Conservation (phyloP, 176 grass and related monocot species). For the Triticum turgidum region DNA sequence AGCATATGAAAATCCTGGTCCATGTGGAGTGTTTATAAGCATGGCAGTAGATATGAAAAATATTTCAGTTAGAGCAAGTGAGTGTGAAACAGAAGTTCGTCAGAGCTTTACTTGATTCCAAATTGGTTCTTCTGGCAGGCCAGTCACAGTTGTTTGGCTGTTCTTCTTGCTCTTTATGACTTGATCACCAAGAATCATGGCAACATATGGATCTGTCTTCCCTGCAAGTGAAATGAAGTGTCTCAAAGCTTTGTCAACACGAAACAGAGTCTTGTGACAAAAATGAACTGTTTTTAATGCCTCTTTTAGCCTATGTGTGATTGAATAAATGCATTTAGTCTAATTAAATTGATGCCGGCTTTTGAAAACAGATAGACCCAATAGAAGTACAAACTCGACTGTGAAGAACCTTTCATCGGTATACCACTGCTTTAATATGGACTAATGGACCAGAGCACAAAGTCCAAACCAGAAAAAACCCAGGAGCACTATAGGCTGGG, state of each 20-base stretch:
- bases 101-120: slow-evolving; percentile 88
- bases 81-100: neutral
- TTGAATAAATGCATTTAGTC: no score
- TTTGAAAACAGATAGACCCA: neutral
- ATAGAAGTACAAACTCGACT: neutral
- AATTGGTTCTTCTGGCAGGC: slow-evolving; percentile 81
- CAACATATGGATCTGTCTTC: slow-evolving; percentile 96
- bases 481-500: neutral
- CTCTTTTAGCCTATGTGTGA: neutral
- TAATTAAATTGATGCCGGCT: neutral
- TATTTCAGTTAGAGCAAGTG: slow-evolving; percentile 7
- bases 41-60: neutral
- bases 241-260: neutral
- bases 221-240: slow-evolving; percentile 44
- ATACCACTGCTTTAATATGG: neutral
- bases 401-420: neutral
- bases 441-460: neutral
- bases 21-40: slow-evolving; percentile 13
- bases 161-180: slow-evolving; percentile 97
- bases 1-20: slow-evolving; percentile 91
- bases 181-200: slow-evolving; percentile 85
- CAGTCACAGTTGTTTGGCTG: slow-evolving; percentile 94
- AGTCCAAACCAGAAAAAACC: neutral
- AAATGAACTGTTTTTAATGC: neutral
- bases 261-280: neutral